These are phyloP conservation scores for Protea cynaroides DNA, from an alignment of 164 flowering plant species.

Conservation along the genomic window DNA sequence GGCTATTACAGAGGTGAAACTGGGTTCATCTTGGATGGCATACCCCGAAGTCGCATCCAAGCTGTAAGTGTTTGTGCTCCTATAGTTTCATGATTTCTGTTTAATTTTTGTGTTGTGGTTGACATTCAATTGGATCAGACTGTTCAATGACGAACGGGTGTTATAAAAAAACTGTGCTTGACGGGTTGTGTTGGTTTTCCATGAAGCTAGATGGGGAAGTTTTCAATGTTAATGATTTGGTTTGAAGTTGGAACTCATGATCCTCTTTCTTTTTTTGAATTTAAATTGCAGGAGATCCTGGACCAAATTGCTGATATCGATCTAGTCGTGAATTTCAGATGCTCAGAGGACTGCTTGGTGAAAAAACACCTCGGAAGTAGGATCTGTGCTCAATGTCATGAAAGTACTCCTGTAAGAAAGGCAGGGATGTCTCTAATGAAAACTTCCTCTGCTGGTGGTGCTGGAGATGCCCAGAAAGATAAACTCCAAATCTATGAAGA, in stretches of 20 bases:
- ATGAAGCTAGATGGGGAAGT: background rate
- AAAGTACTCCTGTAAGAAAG: constrained; percentile 14
- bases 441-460: constrained; percentile 1
- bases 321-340: constrained; percentile 56
- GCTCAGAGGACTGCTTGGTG: constrained; percentile 30
- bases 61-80: constrained; percentile 50
- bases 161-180: too few relatives aligned
- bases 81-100: background rate
- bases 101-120: too few relatives aligned
- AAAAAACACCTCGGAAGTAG: constrained; percentile 27
- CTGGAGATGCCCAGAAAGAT: constrained; percentile 16
- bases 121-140: too few relatives aligned
- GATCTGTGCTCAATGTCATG: constrained; percentile 26
- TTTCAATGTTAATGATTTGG: too few relatives aligned
- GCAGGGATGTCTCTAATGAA: constrained; percentile 11
- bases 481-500: constrained; percentile 30
- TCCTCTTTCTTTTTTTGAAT: background rate
- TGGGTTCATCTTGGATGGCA: constrained; percentile 93
- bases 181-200: too few relatives aligned
- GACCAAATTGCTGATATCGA: constrained; percentile 56
- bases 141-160: too few relatives aligned
- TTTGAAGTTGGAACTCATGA: background rate
- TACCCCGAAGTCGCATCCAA: constrained; percentile 69
- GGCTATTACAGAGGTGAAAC: constrained; percentile 73
- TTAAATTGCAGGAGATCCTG: constrained; percentile 45